Conservation (phyloP, 2,329 filamentous ascomycete species). For the Paecilomyces sp. region DNA sequence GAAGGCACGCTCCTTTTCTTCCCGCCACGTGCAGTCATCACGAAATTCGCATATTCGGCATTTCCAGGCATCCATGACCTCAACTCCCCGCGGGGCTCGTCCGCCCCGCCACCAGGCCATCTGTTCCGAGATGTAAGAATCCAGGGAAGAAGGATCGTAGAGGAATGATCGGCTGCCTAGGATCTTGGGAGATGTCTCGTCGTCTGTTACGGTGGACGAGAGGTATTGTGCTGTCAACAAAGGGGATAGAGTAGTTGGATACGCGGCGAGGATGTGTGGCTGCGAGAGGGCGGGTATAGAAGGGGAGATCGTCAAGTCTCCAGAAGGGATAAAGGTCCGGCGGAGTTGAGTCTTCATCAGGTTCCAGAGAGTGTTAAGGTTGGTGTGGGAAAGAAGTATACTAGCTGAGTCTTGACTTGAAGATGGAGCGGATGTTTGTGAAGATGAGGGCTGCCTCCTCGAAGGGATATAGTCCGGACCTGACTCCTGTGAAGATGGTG, state of each 20-base stretch:
- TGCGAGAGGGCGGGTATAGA: constrained; percentile 26
- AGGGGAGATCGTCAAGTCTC: constrained; percentile 14
- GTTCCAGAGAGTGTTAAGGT: constrained; percentile 52
- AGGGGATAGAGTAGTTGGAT: constrained; percentile 36
- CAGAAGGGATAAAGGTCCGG: constrained; percentile 37
- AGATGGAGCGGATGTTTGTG: constrained; percentile 12
- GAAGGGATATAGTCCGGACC: constrained; percentile 17
- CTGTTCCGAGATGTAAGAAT: constrained; percentile 59
- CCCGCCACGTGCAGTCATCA: constrained; percentile 70
- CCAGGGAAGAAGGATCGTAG: constrained; percentile 58
- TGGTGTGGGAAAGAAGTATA: constrained; percentile 53
- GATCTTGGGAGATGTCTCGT: constrained; percentile 12
- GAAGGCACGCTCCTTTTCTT: constrained; percentile 57
- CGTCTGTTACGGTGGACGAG: constrained; percentile 23
- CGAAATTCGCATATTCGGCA: constrained; percentile 79
- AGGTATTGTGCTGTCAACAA: constrained; percentile 39
- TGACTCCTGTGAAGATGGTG: constrained; percentile 23
- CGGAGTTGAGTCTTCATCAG: constrained; percentile 57
- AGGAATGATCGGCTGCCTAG: constrained; percentile 56
- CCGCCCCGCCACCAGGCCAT: constrained; percentile 86
- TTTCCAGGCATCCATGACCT: constrained; percentile 80
- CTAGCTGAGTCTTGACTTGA: constrained; percentile 41
- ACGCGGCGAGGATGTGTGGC: constrained; percentile 24
- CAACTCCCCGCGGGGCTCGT: constrained; percentile 64
- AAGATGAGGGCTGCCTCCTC: background rate